These are phyloP conservation scores for Myotisia sp. DNA, from an alignment of 2,329 filamentous ascomycete genomes.

Conservation along the genomic window DNA sequence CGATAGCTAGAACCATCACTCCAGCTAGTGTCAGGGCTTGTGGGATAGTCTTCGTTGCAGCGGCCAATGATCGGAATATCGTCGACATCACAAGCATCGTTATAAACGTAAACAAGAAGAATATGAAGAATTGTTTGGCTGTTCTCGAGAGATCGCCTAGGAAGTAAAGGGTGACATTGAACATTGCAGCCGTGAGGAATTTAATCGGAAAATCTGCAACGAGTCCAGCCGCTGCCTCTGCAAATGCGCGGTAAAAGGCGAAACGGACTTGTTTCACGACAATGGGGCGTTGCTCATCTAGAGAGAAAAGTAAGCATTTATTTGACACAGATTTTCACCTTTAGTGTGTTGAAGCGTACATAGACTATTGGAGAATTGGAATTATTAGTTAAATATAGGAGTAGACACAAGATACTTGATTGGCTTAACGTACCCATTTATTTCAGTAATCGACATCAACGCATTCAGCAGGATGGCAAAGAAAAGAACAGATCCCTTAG, in stretches of 20 bases:
- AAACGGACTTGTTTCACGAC: constrained; percentile 85
- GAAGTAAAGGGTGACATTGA: constrained; percentile 76
- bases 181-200: constrained; percentile 53
- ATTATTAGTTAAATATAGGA: background rate
- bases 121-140: constrained; percentile 45
- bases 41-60: constrained; percentile 46
- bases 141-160: constrained; percentile 53
- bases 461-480: constrained; percentile 60
- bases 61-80: constrained; percentile 46
- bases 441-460: constrained; percentile 54
- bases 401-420: background rate
- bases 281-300: constrained; percentile 81
- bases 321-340: no score
- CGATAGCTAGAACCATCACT: constrained; percentile 40
- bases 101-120: constrained; percentile 47
- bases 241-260: constrained; percentile 77
- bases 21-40: constrained; percentile 47
- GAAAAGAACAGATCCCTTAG: constrained; percentile 66
- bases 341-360: constrained; percentile 7
- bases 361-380: constrained; percentile 11
- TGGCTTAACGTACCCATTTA: constrained; percentile 35
- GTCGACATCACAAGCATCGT: constrained; percentile 45
- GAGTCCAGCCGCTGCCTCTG: constrained; percentile 76
- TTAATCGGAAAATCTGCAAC: constrained; percentile 78
- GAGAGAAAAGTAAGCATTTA: constrained; percentile 16